Conservation (phyloP, 805 yeast genomes). For the Dipodascus albidus region DNA sequence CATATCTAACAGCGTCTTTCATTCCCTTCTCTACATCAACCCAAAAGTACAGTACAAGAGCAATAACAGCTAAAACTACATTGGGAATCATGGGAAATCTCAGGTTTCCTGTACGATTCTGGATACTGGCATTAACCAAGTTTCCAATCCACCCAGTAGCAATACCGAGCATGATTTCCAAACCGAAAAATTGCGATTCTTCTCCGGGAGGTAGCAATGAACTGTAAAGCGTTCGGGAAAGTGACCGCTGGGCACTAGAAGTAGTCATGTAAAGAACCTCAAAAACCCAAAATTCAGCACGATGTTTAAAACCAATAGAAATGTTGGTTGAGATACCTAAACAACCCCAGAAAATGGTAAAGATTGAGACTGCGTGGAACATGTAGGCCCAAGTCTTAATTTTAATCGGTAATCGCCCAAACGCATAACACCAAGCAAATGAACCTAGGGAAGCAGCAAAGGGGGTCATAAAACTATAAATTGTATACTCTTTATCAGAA, state of each 20-base stretch:
- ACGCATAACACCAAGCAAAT: background rate
- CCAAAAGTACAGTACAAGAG: background rate
- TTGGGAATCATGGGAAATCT: conserved; percentile 1
- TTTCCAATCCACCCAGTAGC: conserved; percentile 1
- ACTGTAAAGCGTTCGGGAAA: background rate
- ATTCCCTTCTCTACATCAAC: background rate
- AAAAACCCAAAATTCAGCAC: background rate
- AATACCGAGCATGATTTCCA: background rate
- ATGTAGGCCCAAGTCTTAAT: background rate
- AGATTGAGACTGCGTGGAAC: background rate
- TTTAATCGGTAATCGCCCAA: background rate
- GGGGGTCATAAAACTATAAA: background rate
- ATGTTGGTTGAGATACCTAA: background rate
- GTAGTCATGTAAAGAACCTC: background rate
- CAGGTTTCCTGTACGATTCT: background rate
- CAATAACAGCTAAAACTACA: background rate
- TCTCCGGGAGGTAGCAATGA: background rate
- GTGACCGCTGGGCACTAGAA: background rate
- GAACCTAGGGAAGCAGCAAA: background rate
- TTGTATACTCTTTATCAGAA: background rate
- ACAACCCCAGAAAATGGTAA: background rate
- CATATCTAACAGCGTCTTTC: background rate
- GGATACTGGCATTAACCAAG: background rate
- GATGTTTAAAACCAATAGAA: background rate
- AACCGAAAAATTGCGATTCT: background rate